A percentile compares a stretch with the other conserved stretches of the same genome.
These are phyloP conservation scores for Murraya koenigii DNA, from an alignment of 345 rosid species.

Conservation along the genomic window DNA sequence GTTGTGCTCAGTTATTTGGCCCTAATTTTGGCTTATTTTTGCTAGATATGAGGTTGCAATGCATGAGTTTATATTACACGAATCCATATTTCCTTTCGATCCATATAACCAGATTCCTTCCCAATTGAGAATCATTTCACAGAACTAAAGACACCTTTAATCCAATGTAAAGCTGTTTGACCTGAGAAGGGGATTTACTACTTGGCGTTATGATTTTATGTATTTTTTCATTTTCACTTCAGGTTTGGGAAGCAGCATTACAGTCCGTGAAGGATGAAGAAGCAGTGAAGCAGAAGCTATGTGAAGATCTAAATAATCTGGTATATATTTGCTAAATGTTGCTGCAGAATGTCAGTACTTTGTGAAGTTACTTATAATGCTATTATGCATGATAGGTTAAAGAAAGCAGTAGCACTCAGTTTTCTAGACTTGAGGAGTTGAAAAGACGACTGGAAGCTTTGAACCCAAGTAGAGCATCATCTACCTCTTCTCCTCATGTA, in stretches of 20 bases:
- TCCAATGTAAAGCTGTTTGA: not conserved
- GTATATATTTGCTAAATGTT: slow-evolving; percentile 39
- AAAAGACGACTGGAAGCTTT: slow-evolving; percentile 78
- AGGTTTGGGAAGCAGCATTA: slow-evolving; percentile 73
- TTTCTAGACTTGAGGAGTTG: slow-evolving; percentile 72
- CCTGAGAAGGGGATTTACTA: not conserved
- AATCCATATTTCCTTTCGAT: not conserved
- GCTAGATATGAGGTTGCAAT: not conserved
- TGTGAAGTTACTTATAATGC: not conserved
- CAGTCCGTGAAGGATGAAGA: slow-evolving; percentile 74
- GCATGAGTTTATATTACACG: not conserved
- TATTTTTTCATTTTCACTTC: slow-evolving; percentile 5
- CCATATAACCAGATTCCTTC: not conserved
- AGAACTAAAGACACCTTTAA: not conserved
- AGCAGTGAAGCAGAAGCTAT: slow-evolving; percentile 68
- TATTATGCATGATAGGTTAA: slow-evolving; percentile 45
- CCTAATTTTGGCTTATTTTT: not conserved
- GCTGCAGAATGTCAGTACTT: slow-evolving; percentile 1
- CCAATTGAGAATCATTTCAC: not conserved
- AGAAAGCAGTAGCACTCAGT: slow-evolving; percentile 73
- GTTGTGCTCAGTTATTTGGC: not conserved
- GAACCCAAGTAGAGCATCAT: slow-evolving; percentile 58
- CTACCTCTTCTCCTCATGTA: slow-evolving; percentile 42
- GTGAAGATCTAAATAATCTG: slow-evolving; percentile 77
- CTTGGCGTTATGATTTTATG: not conserved